Base-by-base conservation (phyloP, 2,329 filamentous ascomycete genomes). In the Emergomyces pasteurianus region DNA sequence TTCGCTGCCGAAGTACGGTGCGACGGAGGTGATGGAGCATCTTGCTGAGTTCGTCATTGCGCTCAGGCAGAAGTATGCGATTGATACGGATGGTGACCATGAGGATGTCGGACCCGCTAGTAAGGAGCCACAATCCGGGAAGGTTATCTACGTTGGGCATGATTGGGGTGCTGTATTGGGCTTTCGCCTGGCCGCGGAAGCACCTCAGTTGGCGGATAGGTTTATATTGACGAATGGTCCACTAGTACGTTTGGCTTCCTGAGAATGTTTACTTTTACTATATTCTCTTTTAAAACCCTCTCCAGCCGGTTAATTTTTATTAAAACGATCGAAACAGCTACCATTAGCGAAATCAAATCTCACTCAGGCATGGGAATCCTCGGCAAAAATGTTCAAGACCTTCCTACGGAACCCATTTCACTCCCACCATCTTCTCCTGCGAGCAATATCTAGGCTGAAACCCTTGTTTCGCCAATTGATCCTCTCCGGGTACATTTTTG, bases 121-220 rank as follows among this genome's bases (percentile, higher is more conserved):
- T 54, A 10, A 14, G 54, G 53, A 61, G 59, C 62, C 58, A 59
- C 61, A 31, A 14, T 74, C 71, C 61, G 79, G 75, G 59, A 78
- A 75, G 62, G 76, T 77, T 0, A 72, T 81, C 23, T 73, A 82
- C 55, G 79, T 81, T 40, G 77, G 71, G 5, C 81, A 83, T 70
- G 81, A 83, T 62, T 83, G 81, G 81, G 81, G 81, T 18, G 79
- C 77, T 60, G 67, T 80, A 9, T 67, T 85, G 21, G 76, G 75
- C 3, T 81, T 78, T 65, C 75, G 83, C 52, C 76, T 85, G 50
- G 83, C 82, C n/a, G 74, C 79, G n/a, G 82, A 85, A 66, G 82
- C 83, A 34, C 75, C 77, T 23, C 74, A 78, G 58, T 68, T 85
- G 54, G 80, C 82, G 9, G 79, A 84, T 69, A 76, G 80, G 47